Evolutionary conservation across 192 early-diverging fungal genomes (phyloP).

Genomic region (Backusella westeae): DNA sequence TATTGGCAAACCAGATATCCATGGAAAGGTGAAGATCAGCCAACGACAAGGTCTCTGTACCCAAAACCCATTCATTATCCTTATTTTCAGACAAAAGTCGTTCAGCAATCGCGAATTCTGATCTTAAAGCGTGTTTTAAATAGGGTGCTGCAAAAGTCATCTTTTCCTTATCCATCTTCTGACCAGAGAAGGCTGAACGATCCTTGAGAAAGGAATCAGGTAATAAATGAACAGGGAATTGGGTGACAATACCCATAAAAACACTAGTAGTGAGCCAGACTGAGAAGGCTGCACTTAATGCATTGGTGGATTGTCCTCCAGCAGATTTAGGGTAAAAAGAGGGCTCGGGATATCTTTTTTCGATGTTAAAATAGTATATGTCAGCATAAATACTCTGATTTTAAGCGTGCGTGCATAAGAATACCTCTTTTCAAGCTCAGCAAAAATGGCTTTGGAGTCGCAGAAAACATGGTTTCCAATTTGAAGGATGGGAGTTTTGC

Average conservation of each 20-base stretch:
- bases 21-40: conserved; percentile 26
- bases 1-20: conserved; percentile 3
- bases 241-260: conserved; percentile 11
- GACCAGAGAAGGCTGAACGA: conserved; percentile 5
- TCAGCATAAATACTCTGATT: background rate
- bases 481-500: conserved; percentile 35
- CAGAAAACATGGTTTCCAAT: conserved; percentile 29
- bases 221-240: conserved; percentile 5
- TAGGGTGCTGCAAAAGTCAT: background rate
- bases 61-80: conserved; percentile 17
- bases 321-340: conserved; percentile 15
- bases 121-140: background rate
- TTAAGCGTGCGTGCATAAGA: background rate
- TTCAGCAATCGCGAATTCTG: conserved; percentile 15
- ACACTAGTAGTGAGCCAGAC: conserved; percentile 9
- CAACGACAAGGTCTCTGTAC: conserved; percentile 9
- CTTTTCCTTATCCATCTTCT: conserved; percentile 1
- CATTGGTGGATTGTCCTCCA: conserved; percentile 4
- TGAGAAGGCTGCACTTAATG: background rate
- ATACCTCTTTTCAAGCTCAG: conserved; percentile 22
- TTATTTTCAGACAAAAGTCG: background rate
- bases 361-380: background rate
- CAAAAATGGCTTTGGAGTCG: conserved; percentile 25
- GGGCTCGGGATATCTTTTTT: conserved; percentile 16
- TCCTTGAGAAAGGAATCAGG: conserved; percentile 14